A percentile compares a stretch with the other conserved stretches of the same genome.
Evolutionary conservation across 1,139 yeast species (phyloP).

Genomic region (Spencermartinsiella ligniputridi): DNA sequence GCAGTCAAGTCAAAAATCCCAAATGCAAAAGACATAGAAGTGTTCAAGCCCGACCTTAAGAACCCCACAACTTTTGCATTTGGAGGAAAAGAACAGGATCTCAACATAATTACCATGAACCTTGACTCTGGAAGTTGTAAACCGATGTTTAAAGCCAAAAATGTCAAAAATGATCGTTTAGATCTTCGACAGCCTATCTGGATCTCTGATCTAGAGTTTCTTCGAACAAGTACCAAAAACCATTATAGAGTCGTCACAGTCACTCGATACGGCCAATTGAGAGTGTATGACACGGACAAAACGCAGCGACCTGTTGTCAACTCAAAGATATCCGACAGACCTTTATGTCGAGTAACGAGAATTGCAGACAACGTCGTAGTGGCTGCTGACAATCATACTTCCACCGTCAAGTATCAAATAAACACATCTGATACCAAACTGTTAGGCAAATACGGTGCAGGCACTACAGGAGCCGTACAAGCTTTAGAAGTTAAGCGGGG

Average conservation of each 20-base stretch:
- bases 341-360: slow-evolving; percentile 11
- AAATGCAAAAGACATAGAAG: slow-evolving; percentile 6
- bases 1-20: background rate
- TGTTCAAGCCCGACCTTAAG: slow-evolving; percentile 13
- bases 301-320: slow-evolving; percentile 30
- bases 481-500: slow-evolving; percentile 17
- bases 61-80: slow-evolving; percentile 24
- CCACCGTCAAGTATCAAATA: slow-evolving; percentile 20
- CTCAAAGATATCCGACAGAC: slow-evolving; percentile 19
- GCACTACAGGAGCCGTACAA: slow-evolving; percentile 30
- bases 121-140: slow-evolving; percentile 7
- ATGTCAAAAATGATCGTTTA: slow-evolving; percentile 35
- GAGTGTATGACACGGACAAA: slow-evolving; percentile 33
- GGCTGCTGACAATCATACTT: slow-evolving; percentile 24
- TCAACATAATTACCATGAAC: slow-evolving; percentile 30
- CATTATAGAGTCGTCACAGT: slow-evolving; percentile 51
- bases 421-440: slow-evolving; percentile 9
- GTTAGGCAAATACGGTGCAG: slow-evolving; percentile 25
- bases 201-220: slow-evolving; percentile 33
- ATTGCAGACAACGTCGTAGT: slow-evolving; percentile 18
- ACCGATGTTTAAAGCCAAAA: slow-evolving; percentile 34
- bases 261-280: slow-evolving; percentile 61
- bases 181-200: slow-evolving; percentile 37
- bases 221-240: slow-evolving; percentile 14
- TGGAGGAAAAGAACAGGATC: slow-evolving; percentile 47